Percentiles rank a stretch among this genome's conserved stretches.
phyloP scores from a whole-genome alignment of 75 land plant genomes.

The Cunninghamia lanceolata region DNA sequence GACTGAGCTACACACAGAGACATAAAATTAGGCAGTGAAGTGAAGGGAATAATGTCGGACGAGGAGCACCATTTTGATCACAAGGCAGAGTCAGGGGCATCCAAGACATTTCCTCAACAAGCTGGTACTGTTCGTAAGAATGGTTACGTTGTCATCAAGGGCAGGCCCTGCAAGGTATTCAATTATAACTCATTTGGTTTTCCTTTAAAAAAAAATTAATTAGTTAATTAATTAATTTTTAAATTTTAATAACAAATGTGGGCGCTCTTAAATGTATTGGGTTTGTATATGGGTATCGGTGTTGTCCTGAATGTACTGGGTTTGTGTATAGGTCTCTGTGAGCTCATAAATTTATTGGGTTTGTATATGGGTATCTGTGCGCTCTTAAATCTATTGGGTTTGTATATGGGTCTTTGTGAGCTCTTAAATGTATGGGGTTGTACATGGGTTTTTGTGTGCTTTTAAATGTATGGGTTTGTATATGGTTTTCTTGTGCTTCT shows the following conservation, averaged over 20 bases:
- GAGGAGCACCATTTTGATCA: constrained; percentile 52
- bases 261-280: too few species aligned
- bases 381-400: too few species aligned
- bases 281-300: too few species aligned
- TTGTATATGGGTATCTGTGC: too few species aligned
- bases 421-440: background rate
- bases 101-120: constrained; percentile 54
- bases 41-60: constrained; percentile 31
- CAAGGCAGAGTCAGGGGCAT: constrained; percentile 52
- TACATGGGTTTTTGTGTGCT: background rate
- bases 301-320: too few species aligned
- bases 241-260: too few species aligned
- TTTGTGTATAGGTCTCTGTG: too few species aligned
- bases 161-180: constrained; percentile 45
- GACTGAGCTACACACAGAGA: background rate
- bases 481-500: too few species aligned
- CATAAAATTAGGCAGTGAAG: background rate
- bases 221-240: too few species aligned
- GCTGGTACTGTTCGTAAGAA: constrained; percentile 51
- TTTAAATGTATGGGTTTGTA: background rate
- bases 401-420: too few species aligned
- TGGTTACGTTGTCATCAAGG: constrained; percentile 46
- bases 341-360: too few species aligned
- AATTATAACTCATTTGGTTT: background rate
- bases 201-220: background rate